Base-by-base conservation (phyloP, 2,329 filamentous ascomycete genomes). In the Botrytis fragariae region DNA sequence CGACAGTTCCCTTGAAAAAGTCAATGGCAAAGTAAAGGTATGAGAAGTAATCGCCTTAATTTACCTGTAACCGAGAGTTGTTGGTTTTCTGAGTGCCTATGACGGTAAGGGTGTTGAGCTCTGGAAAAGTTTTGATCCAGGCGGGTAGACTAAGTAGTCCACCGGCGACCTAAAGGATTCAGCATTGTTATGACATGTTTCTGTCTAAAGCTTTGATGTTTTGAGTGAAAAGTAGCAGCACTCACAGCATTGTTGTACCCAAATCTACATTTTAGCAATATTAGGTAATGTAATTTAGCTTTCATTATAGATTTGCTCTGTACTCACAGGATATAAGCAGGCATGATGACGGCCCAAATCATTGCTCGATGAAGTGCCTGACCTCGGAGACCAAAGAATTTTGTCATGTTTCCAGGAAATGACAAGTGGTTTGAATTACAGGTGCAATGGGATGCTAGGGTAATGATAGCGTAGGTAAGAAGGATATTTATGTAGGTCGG, bases 291-390 rank as follows among this genome's bases (percentile, higher is more conserved):
- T 14, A 32, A 3, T 59, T 32, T 22, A 29, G n/a, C 14, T 60
- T 39, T n/a, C n/a, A 16, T 57, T 54, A 3, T 57, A 18, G n/a
- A 57, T 29, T 29, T 6, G 48, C 16, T 45, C 82, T 29, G 87
- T 48, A 87, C 74, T 79, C 73, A 89, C 76, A 93, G 84, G 79
- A 93, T 93, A 81, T 93, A 91, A 72, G 92, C 92, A 78, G 93
- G 87, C 32, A 90, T 83, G 75, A 89, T 89, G 77, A 93, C 89
- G 72, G 91, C 91, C 82, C 88, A 86, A 35, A 72, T 68, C 71
- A 72, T 72, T 37, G 45, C 71, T 32, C 71, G 71, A 84, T 91
- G 92, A 75, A 93, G 88, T 81, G 83, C 82, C 48, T 86, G 84
- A 83, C 92, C 92, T 72, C 86, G 86, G 75, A 93, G 86, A 81